Conservation (phyloP, 805 yeast genomes). For the Zygotorulaspora florentina region DNA sequence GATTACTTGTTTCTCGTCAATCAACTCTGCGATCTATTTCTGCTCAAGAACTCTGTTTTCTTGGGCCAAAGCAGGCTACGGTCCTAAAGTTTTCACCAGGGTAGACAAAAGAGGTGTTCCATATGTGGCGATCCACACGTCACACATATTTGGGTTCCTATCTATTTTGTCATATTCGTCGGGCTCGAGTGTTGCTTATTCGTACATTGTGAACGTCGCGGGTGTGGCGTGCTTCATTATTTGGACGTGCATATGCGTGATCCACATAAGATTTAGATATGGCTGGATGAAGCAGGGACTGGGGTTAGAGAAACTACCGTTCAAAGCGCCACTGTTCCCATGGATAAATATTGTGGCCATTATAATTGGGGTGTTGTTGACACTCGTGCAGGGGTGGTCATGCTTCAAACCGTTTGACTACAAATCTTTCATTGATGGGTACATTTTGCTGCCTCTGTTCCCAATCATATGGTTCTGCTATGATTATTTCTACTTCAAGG, state of each 20-base stretch:
- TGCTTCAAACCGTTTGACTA: constrained; percentile 47
- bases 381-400: constrained; percentile 48
- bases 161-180: constrained; percentile 41
- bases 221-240: constrained; percentile 67
- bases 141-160: constrained; percentile 51
- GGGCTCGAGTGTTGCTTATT: constrained; percentile 40
- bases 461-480: constrained; percentile 40
- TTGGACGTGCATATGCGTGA: constrained; percentile 57
- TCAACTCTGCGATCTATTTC: constrained; percentile 64
- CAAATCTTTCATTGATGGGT: constrained; percentile 53
- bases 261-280: constrained; percentile 54
- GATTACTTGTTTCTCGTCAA: constrained; percentile 61
- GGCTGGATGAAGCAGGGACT: constrained; percentile 6
- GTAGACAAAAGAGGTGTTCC: constrained; percentile 63
- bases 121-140: constrained; percentile 50
- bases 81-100: constrained; percentile 51
- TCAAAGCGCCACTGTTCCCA: constrained; percentile 36
- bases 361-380: constrained; percentile 37
- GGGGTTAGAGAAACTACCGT: constrained; percentile 2
- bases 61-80: constrained; percentile 57
- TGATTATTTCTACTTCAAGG: constrained; percentile 41
- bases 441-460: constrained; percentile 58
- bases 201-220: constrained; percentile 55
- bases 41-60: constrained; percentile 65
- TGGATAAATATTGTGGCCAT: constrained; percentile 39